phyloP scores from a whole-genome alignment of 106 monocot genomes.

The Gastrodia elata region DNA sequence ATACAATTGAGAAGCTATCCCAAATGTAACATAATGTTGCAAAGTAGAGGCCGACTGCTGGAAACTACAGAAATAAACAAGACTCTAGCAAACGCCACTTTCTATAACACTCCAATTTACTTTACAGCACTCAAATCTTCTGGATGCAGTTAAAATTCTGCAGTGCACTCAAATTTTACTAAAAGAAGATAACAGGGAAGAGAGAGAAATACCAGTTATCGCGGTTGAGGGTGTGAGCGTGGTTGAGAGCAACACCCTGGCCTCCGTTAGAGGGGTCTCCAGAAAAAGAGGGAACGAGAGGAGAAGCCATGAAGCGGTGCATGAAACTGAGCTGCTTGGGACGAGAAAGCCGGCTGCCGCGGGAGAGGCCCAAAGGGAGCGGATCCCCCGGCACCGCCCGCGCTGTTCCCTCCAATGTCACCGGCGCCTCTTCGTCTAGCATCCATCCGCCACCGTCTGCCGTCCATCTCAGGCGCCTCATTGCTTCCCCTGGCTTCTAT shows the following conservation, averaged over 20 bases:
- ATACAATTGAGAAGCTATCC: no score
- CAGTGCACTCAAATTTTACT: no score
- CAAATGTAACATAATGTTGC: no score
- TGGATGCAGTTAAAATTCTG: background rate
- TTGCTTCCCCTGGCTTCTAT: slow-evolving; percentile 6
- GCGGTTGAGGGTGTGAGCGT: slow-evolving; percentile 15
- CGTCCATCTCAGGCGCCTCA: slow-evolving; percentile 55
- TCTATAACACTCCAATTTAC: no score
- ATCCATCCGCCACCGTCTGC: slow-evolving; percentile 61
- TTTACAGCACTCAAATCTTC: no score
- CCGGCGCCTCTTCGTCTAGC: slow-evolving; percentile 66
- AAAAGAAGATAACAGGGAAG: background rate
- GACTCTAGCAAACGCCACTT: no score
- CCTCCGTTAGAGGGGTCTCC: slow-evolving; percentile 13
- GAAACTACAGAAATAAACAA: no score
- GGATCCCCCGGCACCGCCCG: slow-evolving; percentile 66
- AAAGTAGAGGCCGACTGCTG: no score
- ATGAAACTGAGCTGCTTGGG: slow-evolving; percentile 94
- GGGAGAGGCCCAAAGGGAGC: slow-evolving; percentile 66
- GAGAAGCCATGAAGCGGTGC: slow-evolving; percentile 93
- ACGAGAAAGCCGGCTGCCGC: slow-evolving; percentile 62
- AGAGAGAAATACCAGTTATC: slow-evolving; percentile 44
- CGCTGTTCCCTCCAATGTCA: slow-evolving; percentile 69
- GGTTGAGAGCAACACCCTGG: slow-evolving; percentile 10
- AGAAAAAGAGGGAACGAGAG: slow-evolving; percentile 66